Percentiles rank a stretch among this genome's conserved stretches.
phyloP scores from a whole-genome alignment of 495 filamentous ascomycete species.

The Tetracladium setigerum region DNA sequence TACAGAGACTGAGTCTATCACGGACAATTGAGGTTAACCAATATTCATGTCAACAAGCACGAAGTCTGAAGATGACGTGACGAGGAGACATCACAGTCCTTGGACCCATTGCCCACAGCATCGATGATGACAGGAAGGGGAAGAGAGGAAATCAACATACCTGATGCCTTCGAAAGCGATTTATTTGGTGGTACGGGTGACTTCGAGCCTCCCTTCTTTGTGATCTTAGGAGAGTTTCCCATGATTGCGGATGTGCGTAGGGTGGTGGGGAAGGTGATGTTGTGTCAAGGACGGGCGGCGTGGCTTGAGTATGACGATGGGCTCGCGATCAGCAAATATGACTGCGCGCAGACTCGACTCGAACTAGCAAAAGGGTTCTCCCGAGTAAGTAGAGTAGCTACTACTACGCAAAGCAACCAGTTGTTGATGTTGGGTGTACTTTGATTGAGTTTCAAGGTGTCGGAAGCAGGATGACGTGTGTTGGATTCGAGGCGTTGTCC shows the following conservation, averaged over 20 bases:
- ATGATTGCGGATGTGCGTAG: conserved; percentile 12
- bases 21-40: background rate
- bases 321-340: background rate
- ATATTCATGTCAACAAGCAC: background rate
- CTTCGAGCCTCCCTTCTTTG: conserved; percentile 13
- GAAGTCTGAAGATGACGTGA: no score
- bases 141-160: background rate
- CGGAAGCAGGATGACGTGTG: no score
- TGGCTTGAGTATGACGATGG: conserved; percentile 12
- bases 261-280: conserved; percentile 1
- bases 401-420: no score
- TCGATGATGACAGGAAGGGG: background rate
- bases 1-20: conserved; percentile 4
- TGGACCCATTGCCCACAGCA: background rate
- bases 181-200: conserved; percentile 16
- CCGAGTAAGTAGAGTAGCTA: no score
- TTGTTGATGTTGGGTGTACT: no score
- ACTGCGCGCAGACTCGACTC: background rate
- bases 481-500: no score
- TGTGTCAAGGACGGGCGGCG: background rate
- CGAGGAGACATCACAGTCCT: background rate
- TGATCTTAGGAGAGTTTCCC: conserved; percentile 12
- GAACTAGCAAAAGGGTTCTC: no score
- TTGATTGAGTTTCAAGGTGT: no score
- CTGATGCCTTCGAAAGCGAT: conserved; percentile 2